Base-by-base conservation (phyloP, 106 monocot genomes). In the Gastrodia elata region DNA sequence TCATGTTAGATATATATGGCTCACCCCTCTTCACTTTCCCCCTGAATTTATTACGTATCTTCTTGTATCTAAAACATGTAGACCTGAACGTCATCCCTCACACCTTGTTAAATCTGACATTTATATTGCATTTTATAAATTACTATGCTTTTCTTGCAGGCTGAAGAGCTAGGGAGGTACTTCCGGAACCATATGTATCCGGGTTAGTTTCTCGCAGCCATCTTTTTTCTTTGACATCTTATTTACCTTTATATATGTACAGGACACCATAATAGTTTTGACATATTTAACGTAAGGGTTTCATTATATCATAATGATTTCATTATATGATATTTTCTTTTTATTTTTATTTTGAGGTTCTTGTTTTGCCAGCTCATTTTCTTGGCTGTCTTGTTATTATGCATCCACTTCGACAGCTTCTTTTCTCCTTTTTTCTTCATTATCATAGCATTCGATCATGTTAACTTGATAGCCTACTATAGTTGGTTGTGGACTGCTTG, bases 161-260 rank as follows among this genome's bases (percentile, higher is more conserved):
- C 97, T 43, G 97, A 98, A 80, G 97, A 98, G 67, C 77, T 98
- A 48, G 97, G 97, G 79, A 86, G 97, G 74, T 98, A 86, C 64
- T 98, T 98, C 75, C 74, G 97, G 75, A 91, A 98, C 74, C 88
- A 98, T 77, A 93, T 98, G 86, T 98, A 98, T 91, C 93, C 93
- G 87, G 93, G 97, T 98, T 67, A 44, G 22, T 52, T 69, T 69
- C 69, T 69, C 35, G 15, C 13, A 41, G 24, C 2, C 33, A 22
- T 69, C 25, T 39, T 25, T 69, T 6, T 25, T 69, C 40, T 69
- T 69, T 38, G 4, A 69, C 75, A 32, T 38, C 57, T 43, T 30
- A 4, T 71, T 10, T 39, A 16, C 37, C 24, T 49, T 28, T 37
- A 37, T 32, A 32, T 32, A 32, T 14, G 13, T 32, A 28, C 13